Conservation (phyloP, 1,284 basidiomycete species). For the Puccinia coronata region DNA sequence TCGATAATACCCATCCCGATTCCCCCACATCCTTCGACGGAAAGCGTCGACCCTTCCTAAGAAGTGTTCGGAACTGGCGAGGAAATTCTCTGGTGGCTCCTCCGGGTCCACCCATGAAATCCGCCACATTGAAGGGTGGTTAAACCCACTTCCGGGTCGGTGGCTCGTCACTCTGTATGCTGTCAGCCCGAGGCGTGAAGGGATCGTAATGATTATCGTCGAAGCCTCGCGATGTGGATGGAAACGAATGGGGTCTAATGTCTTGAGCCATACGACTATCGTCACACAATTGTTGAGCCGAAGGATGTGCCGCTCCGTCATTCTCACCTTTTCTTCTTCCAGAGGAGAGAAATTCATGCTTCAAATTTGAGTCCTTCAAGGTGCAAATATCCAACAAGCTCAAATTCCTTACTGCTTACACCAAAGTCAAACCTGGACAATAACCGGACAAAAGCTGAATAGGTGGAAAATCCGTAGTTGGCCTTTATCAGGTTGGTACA, state of each 20-base stretch:
- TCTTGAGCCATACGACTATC: constrained; percentile 10
- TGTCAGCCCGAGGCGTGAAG: background rate
- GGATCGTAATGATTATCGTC: background rate
- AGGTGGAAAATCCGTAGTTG: too few species aligned
- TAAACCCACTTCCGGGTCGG: too few species aligned
- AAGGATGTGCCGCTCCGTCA: background rate
- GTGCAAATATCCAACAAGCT: too few species aligned
- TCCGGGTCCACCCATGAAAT: constrained; percentile 19
- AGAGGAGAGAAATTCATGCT: background rate
- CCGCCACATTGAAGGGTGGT: background rate
- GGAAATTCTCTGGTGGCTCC: background rate
- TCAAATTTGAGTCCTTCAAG: too few species aligned
- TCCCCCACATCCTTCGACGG: constrained; percentile 1
- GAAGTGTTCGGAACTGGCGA: background rate
- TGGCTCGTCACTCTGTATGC: constrained; percentile 6
- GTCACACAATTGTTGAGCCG: constrained; percentile 17
- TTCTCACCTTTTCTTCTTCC: background rate
- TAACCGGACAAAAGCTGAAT: too few species aligned
- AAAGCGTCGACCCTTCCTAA: constrained; percentile 9
- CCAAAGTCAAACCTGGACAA: too few species aligned
- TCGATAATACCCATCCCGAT: background rate
- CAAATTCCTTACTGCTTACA: too few species aligned
- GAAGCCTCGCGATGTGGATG: constrained; percentile 8
- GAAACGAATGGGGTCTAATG: background rate
- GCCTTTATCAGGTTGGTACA: too few species aligned